Conservation (phyloP, 1,139 yeast species). For the Scheffersomyces parashehatae region DNA sequence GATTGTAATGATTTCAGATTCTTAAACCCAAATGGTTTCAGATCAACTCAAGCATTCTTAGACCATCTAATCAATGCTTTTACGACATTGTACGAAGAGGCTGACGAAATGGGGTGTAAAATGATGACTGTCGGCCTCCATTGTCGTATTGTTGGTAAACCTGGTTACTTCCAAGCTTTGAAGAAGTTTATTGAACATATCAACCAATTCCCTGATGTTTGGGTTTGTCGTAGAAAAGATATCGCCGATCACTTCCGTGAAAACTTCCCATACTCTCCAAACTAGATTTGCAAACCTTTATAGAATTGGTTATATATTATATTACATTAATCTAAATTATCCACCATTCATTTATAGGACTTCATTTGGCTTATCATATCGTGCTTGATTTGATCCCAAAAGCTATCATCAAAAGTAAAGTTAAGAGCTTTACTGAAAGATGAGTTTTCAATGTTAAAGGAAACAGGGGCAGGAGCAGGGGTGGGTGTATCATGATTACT, state of each 20-base stretch:
- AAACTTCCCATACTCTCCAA: conserved; percentile 15
- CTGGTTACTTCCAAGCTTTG: conserved; percentile 34
- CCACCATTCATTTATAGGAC: background rate
- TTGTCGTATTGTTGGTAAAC: conserved; percentile 36
- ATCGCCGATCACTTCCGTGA: conserved; percentile 29
- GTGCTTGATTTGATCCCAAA: background rate
- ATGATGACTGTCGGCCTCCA: conserved; percentile 39
- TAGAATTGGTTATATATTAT: no score
- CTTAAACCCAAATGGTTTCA: conserved; percentile 12
- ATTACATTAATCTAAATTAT: no score
- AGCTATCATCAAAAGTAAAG: background rate
- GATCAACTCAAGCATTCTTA: conserved; percentile 11
- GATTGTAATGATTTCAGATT: conserved; percentile 12
- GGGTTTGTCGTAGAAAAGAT: conserved; percentile 37
- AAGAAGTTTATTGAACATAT: conserved; percentile 35
- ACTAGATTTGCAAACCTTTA: no score
- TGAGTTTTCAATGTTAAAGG: background rate
- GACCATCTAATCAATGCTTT: conserved; percentile 29
- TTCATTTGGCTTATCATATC: background rate
- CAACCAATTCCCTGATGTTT: conserved; percentile 27
- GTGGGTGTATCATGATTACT: background rate
- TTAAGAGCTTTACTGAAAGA: background rate
- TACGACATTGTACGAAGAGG: conserved; percentile 34
- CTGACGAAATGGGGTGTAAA: conserved; percentile 23
- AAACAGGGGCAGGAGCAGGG: background rate